These are phyloP conservation scores for Blastomyces emzantsi DNA, from an alignment of 2,329 filamentous ascomycete genomes.

Conservation along the genomic window DNA sequence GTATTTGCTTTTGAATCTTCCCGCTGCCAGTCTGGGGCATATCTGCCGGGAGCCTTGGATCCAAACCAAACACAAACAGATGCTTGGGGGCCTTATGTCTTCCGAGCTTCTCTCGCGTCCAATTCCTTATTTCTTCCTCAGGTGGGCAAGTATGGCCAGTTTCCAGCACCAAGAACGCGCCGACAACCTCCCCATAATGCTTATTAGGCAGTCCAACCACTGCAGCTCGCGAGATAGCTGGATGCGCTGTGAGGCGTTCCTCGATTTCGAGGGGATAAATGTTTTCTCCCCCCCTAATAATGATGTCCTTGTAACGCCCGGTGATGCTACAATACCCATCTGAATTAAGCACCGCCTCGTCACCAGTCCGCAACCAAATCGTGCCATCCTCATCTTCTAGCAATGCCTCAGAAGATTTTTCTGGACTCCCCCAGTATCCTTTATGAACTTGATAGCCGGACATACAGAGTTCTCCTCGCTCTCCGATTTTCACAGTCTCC, in stretches of 20 bases:
- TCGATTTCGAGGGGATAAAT: conserved; percentile 68
- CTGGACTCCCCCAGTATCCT: conserved; percentile 57
- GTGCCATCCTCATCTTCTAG: conserved; percentile 51
- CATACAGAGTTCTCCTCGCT: conserved; percentile 65
- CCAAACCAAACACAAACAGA: conserved; percentile 65
- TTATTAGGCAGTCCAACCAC: conserved; percentile 61
- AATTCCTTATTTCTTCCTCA: conserved; percentile 50
- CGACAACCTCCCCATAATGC: conserved; percentile 67
- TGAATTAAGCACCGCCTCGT: conserved; percentile 45
- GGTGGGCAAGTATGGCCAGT: conserved; percentile 32
- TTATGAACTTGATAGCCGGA: conserved; percentile 63
- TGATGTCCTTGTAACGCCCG: conserved; percentile 69
- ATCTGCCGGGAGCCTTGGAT: conserved; percentile 38
- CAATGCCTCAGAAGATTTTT: conserved; percentile 65
- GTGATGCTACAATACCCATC: conserved; percentile 64
- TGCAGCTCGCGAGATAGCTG: conserved; percentile 53
- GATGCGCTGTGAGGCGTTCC: conserved; percentile 58
- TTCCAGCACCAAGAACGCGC: conserved; percentile 46
- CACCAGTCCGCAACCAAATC: conserved; percentile 59
- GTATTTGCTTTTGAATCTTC: conserved; percentile 56
- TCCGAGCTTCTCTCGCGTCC: conserved; percentile 54
- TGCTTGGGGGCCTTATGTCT: conserved; percentile 61
- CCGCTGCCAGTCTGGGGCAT: conserved; percentile 63
- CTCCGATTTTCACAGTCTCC: conserved; percentile 56
- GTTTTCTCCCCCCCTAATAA: conserved; percentile 67